Conservation (phyloP, 2,329 filamentous ascomycete genomes). For the Fusarium oligoseptatum region DNA sequence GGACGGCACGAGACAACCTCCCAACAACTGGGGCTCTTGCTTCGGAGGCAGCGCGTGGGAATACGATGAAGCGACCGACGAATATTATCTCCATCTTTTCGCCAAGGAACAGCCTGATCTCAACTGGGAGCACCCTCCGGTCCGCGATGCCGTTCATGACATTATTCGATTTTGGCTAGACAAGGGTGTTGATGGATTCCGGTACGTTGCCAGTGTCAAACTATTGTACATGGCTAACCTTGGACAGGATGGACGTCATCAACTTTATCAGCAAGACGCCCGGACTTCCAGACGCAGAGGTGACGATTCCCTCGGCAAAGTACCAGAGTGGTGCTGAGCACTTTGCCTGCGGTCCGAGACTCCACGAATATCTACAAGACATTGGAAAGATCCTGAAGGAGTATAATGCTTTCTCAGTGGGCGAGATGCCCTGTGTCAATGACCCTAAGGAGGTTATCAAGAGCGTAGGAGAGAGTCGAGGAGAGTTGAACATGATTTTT, state of each 20-base stretch:
- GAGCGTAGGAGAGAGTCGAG: slow-evolving; percentile 62
- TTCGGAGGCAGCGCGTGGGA: slow-evolving; percentile 58
- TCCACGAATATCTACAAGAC: slow-evolving; percentile 73
- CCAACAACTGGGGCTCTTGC: slow-evolving; percentile 76
- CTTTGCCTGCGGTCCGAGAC: slow-evolving; percentile 71
- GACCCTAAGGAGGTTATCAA: slow-evolving; percentile 65
- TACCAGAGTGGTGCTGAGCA: slow-evolving; percentile 59
- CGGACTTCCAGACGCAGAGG: slow-evolving; percentile 65
- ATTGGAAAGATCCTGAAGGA: slow-evolving; percentile 68
- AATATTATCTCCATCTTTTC: slow-evolving; percentile 81
- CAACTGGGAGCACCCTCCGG: slow-evolving; percentile 79
- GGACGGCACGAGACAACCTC: slow-evolving; percentile 70
- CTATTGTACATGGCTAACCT: background rate
- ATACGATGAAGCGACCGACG: slow-evolving; percentile 60
- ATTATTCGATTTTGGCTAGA: slow-evolving; percentile 77
- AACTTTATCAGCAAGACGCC: slow-evolving; percentile 74
- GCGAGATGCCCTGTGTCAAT: slow-evolving; percentile 71
- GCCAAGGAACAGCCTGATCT: slow-evolving; percentile 79
- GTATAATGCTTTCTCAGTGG: slow-evolving; percentile 73
- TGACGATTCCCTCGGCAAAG: slow-evolving; percentile 53
- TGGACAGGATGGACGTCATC: slow-evolving; percentile 69
- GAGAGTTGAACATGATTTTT: slow-evolving; percentile 73
- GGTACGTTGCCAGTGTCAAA: slow-evolving; percentile 40
- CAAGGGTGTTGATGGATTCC: slow-evolving; percentile 75
- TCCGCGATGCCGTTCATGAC: slow-evolving; percentile 75